Base-by-base conservation (phyloP, 306 rosid species). In the Mimosa bimucronata region DNA sequence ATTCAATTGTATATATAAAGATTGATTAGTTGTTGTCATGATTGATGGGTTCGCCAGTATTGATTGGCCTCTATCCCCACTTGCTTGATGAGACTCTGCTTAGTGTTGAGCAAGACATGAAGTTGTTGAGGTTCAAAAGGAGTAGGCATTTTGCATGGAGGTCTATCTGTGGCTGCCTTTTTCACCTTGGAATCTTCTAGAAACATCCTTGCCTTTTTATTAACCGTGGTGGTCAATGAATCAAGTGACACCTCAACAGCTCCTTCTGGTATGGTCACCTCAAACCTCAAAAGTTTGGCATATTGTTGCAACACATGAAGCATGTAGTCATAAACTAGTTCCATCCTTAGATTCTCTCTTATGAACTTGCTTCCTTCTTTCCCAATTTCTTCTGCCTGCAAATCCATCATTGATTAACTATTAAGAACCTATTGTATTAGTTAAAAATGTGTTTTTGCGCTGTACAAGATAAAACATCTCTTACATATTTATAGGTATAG, bases 301-400 rank as follows among this genome's bases (percentile, higher is more conserved):
- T 28, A 61, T 14, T 61, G 37, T 13, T 14, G 67, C 0, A 61
- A 13, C 67, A 61, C 40, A 61, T 13, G 67, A 61, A 61, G 38
- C 67, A 61, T 61, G 38, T 61, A 61, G 38, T 61, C 67, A 61
- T 61, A 28, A 9, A 61, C 67, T 19, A 61, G 19, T 29, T 61
- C 67, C 38, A 61, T 61, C 67, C 16, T 61, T 7, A 61, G 67
- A 30, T 61, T 61, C 21, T 61, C 10, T 28, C 31, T 13, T 14
- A 61, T 6, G 38, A 61, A 61, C 19, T 28, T 61, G 21, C 67
- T 61, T 6, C 67, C 67, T 61, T 28, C 67, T 14, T 61, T 61
- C 38, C 67, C 67, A 61, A 61, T 61, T 28, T 19, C 67, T 61
- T 61, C 67, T 29, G 67, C 67, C 67, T 61, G n/a, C 5, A 14